Evolutionary conservation across 2,329 filamentous ascomycete species (phyloP).

Genomic region (Venturia carpophila): DNA sequence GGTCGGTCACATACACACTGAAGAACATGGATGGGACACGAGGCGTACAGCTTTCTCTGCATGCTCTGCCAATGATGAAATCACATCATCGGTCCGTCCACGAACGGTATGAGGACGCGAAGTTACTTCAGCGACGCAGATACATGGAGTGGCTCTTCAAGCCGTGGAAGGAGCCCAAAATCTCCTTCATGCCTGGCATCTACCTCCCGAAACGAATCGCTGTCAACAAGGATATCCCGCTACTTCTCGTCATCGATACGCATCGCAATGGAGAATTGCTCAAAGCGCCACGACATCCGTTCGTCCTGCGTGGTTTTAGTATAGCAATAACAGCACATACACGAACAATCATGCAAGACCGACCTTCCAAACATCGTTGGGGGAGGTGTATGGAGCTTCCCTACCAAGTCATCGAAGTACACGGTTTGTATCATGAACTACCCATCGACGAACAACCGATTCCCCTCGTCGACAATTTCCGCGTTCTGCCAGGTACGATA

Average conservation of each 20-base stretch:
- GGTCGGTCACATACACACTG: background rate
- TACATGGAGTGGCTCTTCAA: slow-evolving; percentile 14
- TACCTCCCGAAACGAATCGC: slow-evolving; percentile 10
- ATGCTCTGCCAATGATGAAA: slow-evolving; percentile 14
- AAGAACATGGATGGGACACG: background rate
- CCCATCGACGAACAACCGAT: slow-evolving; percentile 8
- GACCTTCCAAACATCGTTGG: slow-evolving; percentile 8
- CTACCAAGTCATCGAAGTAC: slow-evolving; percentile 9
- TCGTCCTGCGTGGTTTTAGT: slow-evolving; percentile 9
- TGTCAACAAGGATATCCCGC: slow-evolving; percentile 5
- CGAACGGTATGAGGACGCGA: slow-evolving; percentile 15
- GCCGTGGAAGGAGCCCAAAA: slow-evolving; percentile 12
- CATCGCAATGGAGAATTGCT: slow-evolving; percentile 1
- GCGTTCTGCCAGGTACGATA: slow-evolving; percentile 12
- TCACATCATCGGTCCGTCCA: background rate
- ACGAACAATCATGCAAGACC: slow-evolving; percentile 15
- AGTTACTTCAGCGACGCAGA: slow-evolving; percentile 1
- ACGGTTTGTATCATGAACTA: background rate
- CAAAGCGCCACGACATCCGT: background rate
- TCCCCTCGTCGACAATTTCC: slow-evolving; percentile 12
- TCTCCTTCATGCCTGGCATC: slow-evolving; percentile 14
- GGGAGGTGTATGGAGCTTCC: slow-evolving; percentile 15
- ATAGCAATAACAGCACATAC: slow-evolving; percentile 16
- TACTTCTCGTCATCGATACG: slow-evolving; percentile 15
- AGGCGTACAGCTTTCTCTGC: background rate